Conservation (phyloP, 768 basidiomycete species). For the Tylopilus felleus region DNA sequence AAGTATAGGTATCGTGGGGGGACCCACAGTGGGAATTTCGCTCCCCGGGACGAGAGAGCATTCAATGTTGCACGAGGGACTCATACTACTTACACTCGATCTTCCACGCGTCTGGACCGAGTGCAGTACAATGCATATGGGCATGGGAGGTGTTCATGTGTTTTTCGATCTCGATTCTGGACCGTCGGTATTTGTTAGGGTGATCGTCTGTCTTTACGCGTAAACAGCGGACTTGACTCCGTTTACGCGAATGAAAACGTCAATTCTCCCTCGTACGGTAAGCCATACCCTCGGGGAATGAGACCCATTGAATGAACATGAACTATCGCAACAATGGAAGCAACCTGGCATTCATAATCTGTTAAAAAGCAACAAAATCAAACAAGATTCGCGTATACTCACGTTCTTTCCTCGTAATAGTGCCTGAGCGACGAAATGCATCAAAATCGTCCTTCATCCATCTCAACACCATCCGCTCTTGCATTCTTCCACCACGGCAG, state of each 20-base stretch:
- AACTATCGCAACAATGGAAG: background rate
- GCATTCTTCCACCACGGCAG: slow-evolving; percentile 69
- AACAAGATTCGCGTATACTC: background rate
- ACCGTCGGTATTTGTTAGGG: background rate
- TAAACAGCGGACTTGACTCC: background rate
- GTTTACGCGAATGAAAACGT: background rate
- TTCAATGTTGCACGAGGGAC: background rate
- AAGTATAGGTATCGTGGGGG: background rate
- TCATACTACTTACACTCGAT: background rate
- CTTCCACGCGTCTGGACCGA: background rate
- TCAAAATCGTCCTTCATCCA: slow-evolving; percentile 36
- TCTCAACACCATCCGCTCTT: slow-evolving; percentile 38
- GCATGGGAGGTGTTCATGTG: background rate
- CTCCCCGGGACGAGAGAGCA: background rate
- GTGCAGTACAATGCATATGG: background rate
- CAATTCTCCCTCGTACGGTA: background rate
- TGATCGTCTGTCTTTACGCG: background rate
- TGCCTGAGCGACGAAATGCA: background rate
- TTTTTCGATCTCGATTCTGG: background rate
- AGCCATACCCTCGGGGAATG: background rate
- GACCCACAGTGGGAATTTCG: background rate
- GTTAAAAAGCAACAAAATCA: background rate
- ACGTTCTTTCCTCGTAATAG: background rate
- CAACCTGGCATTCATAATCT: background rate
- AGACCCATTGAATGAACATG: background rate